Evolutionary conservation across 768 basidiomycete genomes (phyloP).

Genomic region (Boletus reticulatus): DNA sequence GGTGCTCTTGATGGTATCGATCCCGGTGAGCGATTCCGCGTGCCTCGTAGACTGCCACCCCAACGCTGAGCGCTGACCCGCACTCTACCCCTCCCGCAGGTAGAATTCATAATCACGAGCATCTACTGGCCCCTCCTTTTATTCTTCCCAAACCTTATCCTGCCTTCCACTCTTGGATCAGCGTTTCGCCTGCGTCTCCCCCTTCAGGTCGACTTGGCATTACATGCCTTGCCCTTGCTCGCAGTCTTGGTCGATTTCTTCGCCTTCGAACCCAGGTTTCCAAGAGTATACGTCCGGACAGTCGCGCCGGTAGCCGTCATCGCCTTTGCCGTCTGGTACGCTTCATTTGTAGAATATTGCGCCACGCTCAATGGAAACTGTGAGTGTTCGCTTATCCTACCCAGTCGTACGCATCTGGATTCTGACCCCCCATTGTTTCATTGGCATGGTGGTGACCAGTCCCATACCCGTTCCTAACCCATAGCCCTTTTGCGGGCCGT

Average conservation of each 20-base stretch:
- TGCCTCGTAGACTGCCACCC: no score
- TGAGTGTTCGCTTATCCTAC: slow-evolving; percentile 33
- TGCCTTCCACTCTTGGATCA: no score
- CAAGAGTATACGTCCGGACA: slow-evolving; percentile 9
- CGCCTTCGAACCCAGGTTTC: slow-evolving; percentile 58
- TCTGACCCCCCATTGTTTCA: not conserved
- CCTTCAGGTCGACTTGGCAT: slow-evolving; percentile 54
- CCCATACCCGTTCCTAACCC: slow-evolving; percentile 81
- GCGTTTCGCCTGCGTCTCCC: slow-evolving; percentile 32
- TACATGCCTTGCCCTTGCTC: slow-evolving; percentile 64
- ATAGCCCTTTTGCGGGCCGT: slow-evolving; percentile 51
- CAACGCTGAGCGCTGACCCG: no score
- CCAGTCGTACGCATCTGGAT: no score
- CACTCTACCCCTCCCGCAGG: slow-evolving; percentile 20
- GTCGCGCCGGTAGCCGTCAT: slow-evolving; percentile 14
- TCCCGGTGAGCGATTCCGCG: slow-evolving; percentile 47
- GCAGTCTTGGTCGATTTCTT: slow-evolving; percentile 67
- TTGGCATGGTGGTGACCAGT: slow-evolving; percentile 38
- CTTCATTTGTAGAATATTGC: slow-evolving; percentile 65
- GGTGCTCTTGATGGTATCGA: slow-evolving; percentile 55
- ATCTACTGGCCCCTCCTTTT: slow-evolving; percentile 73
- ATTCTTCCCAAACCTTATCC: slow-evolving; percentile 32
- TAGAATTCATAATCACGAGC: slow-evolving; percentile 47
- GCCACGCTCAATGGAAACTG: slow-evolving; percentile 59
- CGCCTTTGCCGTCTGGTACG: slow-evolving; percentile 48